A percentile compares a stretch with the other conserved stretches of the same genome.
These are phyloP conservation scores for Pseudoscleropodium purum DNA, from an alignment of 225 moss, liverwort and hornwort genomes.

Conservation along the genomic window DNA sequence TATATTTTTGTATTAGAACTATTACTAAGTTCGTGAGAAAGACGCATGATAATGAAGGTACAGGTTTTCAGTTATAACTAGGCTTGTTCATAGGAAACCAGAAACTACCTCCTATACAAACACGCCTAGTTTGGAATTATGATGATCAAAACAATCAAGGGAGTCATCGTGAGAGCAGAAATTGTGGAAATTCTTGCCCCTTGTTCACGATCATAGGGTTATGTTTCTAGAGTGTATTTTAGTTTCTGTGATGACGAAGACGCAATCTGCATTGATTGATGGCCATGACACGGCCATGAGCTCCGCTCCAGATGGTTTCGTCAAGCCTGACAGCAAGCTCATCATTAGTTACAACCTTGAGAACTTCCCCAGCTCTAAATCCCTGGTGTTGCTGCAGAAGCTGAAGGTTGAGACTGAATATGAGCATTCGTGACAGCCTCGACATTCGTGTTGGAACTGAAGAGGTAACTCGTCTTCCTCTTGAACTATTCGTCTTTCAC, in stretches of 20 bases:
- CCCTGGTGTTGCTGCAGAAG: slow-evolving; percentile 14
- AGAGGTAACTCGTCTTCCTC: slow-evolving; percentile 2
- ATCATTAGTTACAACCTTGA: slow-evolving; percentile 20
- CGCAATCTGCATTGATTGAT: slow-evolving; percentile 11
- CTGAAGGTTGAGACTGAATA: slow-evolving; percentile 29
- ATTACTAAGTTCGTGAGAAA: not conserved
- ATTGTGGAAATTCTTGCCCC: not conserved
- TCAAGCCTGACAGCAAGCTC: slow-evolving; percentile 16
- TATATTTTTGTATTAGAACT: no score
- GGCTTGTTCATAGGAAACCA: not conserved
- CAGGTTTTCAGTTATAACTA: not conserved
- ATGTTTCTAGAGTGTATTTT: not conserved
- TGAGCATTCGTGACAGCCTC: slow-evolving; percentile 17
- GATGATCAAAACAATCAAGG: not conserved
- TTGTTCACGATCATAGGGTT: not conserved
- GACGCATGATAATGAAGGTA: not conserved
- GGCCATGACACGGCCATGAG: not conserved
- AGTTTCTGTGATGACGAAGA: slow-evolving; percentile 1
- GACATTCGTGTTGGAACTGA: slow-evolving; percentile 6
- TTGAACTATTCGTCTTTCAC: not conserved
- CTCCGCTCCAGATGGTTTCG: not conserved
- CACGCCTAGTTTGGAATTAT: not conserved
- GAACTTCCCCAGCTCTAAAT: slow-evolving; percentile 19
- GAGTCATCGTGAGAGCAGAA: not conserved
- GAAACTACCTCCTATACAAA: not conserved